Conservation (phyloP, 2,329 filamentous ascomycete genomes). For the Ceratocystis eucalypticola region DNA sequence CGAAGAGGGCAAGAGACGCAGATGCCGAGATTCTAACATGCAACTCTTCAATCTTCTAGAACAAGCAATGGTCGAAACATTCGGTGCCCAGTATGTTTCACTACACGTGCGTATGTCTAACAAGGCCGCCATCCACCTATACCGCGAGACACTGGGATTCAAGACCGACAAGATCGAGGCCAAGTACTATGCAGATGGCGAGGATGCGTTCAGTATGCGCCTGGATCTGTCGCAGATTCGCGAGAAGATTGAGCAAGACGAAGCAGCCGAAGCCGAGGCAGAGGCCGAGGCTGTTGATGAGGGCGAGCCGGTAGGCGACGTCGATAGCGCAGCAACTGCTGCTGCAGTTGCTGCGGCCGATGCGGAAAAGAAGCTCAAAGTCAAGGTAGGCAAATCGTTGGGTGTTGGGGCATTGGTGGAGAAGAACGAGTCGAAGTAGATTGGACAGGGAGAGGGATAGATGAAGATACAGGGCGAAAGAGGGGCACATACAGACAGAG, state of each 20-base stretch:
- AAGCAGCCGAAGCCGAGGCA: slow-evolving; percentile 29
- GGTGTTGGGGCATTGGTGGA: slow-evolving; percentile 70
- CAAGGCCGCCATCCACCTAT: slow-evolving; percentile 76
- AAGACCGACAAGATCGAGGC: slow-evolving; percentile 70
- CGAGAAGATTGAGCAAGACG: slow-evolving; percentile 33
- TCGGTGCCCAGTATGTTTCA: slow-evolving; percentile 80
- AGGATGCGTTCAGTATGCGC: slow-evolving; percentile 90
- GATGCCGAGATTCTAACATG: no score
- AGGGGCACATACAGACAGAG: no score
- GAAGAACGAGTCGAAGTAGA: slow-evolving; percentile 31
- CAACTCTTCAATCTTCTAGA: slow-evolving; percentile 36
- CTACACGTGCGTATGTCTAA: slow-evolving; percentile 94
- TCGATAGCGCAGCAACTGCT: slow-evolving; percentile 37
- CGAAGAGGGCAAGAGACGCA: not conserved
- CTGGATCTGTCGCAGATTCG: slow-evolving; percentile 60
- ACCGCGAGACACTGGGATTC: slow-evolving; percentile 85
- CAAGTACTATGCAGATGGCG: slow-evolving; percentile 95
- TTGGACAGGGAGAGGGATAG: not conserved
- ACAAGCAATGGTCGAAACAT: slow-evolving; percentile 92
- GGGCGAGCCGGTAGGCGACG: slow-evolving; percentile 56
- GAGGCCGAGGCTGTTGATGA: slow-evolving; percentile 39
- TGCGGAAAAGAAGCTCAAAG: slow-evolving; percentile 57
- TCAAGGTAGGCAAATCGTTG: slow-evolving; percentile 67
- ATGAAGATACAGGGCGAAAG: not conserved
- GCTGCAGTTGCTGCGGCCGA: slow-evolving; percentile 22